These are phyloP conservation scores for Aspergillus campestris DNA, from an alignment of 495 filamentous ascomycete species.

Conservation along the genomic window DNA sequence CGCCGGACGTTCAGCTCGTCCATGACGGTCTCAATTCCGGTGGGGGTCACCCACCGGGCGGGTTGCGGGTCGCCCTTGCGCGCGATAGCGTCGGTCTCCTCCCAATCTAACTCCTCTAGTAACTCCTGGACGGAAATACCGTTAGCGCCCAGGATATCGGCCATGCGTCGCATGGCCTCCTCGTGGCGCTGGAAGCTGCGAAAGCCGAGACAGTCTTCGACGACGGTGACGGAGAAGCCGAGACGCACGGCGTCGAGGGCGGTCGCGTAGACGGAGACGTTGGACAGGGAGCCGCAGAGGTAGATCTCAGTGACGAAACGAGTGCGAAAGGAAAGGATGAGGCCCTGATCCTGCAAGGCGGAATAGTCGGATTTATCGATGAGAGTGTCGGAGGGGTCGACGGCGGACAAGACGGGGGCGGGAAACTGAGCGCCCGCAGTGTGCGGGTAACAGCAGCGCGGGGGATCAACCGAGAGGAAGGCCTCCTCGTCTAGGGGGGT, in stretches of 20 bases:
- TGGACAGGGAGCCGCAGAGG: slow-evolving; percentile 82
- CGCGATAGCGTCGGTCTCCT: slow-evolving; percentile 37
- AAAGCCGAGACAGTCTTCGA: slow-evolving; percentile 88
- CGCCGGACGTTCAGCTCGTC: slow-evolving; percentile 24
- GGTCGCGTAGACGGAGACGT: slow-evolving; percentile 85
- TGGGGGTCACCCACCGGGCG: slow-evolving; percentile 11
- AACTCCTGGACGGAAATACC: slow-evolving; percentile 52
- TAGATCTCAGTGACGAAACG: slow-evolving; percentile 86
- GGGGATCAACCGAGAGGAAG: slow-evolving; percentile 47
- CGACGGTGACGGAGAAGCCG: slow-evolving; percentile 73
- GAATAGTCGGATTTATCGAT: slow-evolving; percentile 83
- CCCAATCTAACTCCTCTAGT: slow-evolving; percentile 43
- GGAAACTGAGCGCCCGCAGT: slow-evolving; percentile 62
- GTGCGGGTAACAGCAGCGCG: slow-evolving; percentile 51
- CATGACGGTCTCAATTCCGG: slow-evolving; percentile 33
- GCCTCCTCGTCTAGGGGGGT: slow-evolving; percentile 47
- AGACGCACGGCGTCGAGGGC: slow-evolving; percentile 83
- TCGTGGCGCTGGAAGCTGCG: slow-evolving; percentile 63
- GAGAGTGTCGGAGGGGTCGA: slow-evolving; percentile 55
- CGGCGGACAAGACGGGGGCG: slow-evolving; percentile 44
- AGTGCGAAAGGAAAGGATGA: slow-evolving; percentile 62
- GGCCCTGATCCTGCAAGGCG: slow-evolving; percentile 64
- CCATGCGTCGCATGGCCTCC: slow-evolving; percentile 67
- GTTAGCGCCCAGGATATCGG: slow-evolving; percentile 64
- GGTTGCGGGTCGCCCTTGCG: slow-evolving; percentile 11